phyloP scores from a whole-genome alignment of 2,329 filamentous ascomycete species.

The Aspergillaceae sp. region DNA sequence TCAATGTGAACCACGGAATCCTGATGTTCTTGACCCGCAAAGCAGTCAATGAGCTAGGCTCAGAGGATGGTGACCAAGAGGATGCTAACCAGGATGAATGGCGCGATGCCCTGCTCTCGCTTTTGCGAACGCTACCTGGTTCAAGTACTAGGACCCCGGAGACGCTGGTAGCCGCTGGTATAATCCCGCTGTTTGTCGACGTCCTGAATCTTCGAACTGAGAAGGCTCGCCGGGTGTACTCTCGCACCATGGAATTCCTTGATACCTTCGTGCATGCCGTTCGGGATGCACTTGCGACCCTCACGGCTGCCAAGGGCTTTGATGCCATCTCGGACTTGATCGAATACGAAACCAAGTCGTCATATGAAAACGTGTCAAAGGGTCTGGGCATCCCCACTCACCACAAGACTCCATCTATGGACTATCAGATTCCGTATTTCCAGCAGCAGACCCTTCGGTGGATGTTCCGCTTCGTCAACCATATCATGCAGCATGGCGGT shows the following conservation, averaged over 20 bases:
- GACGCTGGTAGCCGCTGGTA: conserved; percentile 77
- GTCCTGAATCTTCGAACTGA: conserved; percentile 73
- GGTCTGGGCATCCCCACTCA: conserved; percentile 64
- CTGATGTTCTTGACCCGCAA: conserved; percentile 89
- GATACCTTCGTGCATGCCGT: conserved; percentile 82
- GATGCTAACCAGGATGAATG: conserved; percentile 71
- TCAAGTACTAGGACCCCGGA: conserved; percentile 63
- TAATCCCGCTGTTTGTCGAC: conserved; percentile 85
- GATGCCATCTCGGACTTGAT: conserved; percentile 86
- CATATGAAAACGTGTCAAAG: conserved; percentile 56
- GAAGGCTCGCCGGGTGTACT: conserved; percentile 74
- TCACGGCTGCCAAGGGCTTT: conserved; percentile 74
- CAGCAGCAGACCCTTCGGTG: conserved; percentile 90
- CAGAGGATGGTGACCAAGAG: conserved; percentile 49
- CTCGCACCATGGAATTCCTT: conserved; percentile 75
- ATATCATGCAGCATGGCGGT: conserved; percentile 77
- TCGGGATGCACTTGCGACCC: conserved; percentile 71
- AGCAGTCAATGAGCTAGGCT: conserved; percentile 71
- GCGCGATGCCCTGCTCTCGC: conserved; percentile 81
- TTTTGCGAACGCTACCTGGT: conserved; percentile 71
- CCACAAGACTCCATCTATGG: conserved; percentile 72
- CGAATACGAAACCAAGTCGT: conserved; percentile 64
- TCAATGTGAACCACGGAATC: conserved; percentile 92
- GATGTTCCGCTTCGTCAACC: conserved; percentile 91
- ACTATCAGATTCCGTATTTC: conserved; percentile 88